Percentiles rank a stretch among this genome's conserved stretches.
Evolutionary conservation across 176 grass and related monocot species (phyloP).

Genomic region (Rhipidocladum racemiflorum): DNA sequence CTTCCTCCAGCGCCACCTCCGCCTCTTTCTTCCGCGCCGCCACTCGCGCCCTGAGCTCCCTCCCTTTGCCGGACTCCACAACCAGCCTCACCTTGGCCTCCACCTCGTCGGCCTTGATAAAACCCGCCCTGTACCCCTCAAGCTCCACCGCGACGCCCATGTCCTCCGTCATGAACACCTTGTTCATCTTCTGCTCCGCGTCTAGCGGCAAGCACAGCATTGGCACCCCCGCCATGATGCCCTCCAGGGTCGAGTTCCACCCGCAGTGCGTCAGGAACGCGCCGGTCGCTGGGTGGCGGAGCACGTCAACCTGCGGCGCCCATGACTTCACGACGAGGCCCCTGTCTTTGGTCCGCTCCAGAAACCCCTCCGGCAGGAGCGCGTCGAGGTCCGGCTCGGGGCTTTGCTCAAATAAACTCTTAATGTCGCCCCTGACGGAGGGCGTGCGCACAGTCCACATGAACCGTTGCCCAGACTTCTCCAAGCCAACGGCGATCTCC

Average conservation of each 20-base stretch:
- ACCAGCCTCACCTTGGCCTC: background rate
- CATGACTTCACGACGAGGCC: background rate
- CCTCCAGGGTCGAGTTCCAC: conserved; percentile 50
- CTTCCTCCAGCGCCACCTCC: background rate
- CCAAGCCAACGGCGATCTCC: conserved; percentile 20
- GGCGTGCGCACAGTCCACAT: conserved; percentile 18
- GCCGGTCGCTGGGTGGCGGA: conserved; percentile 17
- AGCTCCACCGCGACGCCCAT: background rate
- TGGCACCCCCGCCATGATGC: conserved; percentile 36
- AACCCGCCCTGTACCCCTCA: background rate
- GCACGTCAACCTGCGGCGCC: conserved; percentile 22
- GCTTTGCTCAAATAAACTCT: background rate
- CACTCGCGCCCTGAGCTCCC: background rate
- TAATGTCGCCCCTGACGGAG: background rate
- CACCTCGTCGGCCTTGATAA: conserved; percentile 27
- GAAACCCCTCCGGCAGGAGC: conserved; percentile 26
- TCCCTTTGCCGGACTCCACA: background rate
- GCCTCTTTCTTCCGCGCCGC: conserved; percentile 4
- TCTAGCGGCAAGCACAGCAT: conserved; percentile 50
- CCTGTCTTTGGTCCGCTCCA: conserved; percentile 21
- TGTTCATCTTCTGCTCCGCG: conserved; percentile 54
- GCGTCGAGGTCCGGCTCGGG: conserved; percentile 14
- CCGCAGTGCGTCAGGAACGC: conserved; percentile 49
- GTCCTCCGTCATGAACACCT: background rate
- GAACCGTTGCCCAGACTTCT: conserved; percentile 26